Base-by-base conservation (phyloP, 495 filamentous ascomycete species). In the Penicillium turbatum region DNA sequence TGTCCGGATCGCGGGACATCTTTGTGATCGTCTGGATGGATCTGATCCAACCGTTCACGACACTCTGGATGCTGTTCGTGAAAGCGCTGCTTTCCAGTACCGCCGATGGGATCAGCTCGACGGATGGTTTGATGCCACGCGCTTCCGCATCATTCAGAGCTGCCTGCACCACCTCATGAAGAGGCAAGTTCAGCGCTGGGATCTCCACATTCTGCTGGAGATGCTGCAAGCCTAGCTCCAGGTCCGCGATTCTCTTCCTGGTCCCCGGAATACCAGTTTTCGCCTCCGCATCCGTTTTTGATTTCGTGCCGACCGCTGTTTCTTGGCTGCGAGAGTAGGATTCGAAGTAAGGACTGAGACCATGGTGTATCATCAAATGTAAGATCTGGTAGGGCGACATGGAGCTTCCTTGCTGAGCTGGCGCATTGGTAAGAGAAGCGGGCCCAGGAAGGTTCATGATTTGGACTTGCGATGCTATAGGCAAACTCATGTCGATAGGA, bases 131-230 rank as follows among this genome's bases (percentile, higher is more conserved):
- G 13, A 79, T 71, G 48, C 80, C 76, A 50, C 80, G 82, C 24
- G 77, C 69, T 49, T 75, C 75, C 24, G 93, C 91, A 53, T 86
- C 82, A 27, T 90, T 85, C 45, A 97, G 73, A 3, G 91, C 90
- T 45, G 74, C 79, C 67, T 96, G 90, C 16, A 97, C 88, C 6
- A 92, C 79, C 16, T 90, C 88, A 62, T 95, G 90, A 53, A 96
- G 80, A 2, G 88, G 83, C 45, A 99, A 77, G 3, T 85, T 85
- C 24, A 97, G 75, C 53, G 90, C 90, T 13, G 95, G 95, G 40
- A 99, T 97, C 70, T 99, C 93, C 48, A 95, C 89, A 78, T 97
- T 97, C 64, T 97, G 92, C 71, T 96, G 92, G 38, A 97, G 78
- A 64, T 97, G 91, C 53, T 88, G 75, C 51, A 99, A 78, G 54